These are phyloP conservation scores for Aspergillus sp. DNA, from an alignment of 2,329 filamentous ascomycete genomes.

Conservation along the genomic window DNA sequence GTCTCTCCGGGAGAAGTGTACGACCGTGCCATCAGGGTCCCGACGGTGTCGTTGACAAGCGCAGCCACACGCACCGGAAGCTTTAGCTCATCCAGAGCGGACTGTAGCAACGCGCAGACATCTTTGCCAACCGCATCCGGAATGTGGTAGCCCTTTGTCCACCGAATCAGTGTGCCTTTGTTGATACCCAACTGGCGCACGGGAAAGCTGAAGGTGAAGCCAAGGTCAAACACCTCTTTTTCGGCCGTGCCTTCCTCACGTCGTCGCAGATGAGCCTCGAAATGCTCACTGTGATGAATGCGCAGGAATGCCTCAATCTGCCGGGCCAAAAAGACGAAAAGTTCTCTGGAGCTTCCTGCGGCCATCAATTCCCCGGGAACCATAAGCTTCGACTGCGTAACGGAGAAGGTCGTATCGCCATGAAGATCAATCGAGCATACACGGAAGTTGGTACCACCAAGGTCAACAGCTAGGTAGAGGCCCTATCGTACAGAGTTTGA, in stretches of 20 bases:
- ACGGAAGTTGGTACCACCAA: conserved; percentile 97
- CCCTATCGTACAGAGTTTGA: conserved; percentile 49
- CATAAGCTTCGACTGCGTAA: conserved; percentile 85
- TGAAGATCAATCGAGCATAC: conserved; percentile 93
- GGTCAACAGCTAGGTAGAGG: conserved; percentile 88
- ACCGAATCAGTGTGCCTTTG: conserved; percentile 85
- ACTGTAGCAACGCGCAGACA: conserved; percentile 81
- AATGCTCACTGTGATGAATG: conserved; percentile 81
- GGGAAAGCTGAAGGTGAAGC: conserved; percentile 98
- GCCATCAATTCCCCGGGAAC: conserved; percentile 88
- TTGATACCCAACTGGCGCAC: conserved; percentile 92
- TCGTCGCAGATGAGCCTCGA: conserved; percentile 59
- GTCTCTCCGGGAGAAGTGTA: conserved; percentile 87
- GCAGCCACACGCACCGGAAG: conserved; percentile 92
- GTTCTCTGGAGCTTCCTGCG: conserved; percentile 72
- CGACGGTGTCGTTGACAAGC: conserved; percentile 94
- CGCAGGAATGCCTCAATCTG: conserved; percentile 85
- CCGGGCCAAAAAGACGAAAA: conserved; percentile 86
- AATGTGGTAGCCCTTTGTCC: conserved; percentile 99
- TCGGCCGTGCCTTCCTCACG: conserved; percentile 56
- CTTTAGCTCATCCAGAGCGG: conserved; percentile 75
- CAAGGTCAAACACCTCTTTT: conserved; percentile 78
- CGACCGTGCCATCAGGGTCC: conserved; percentile 93
- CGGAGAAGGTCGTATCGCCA: conserved; percentile 88
- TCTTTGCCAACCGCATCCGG: conserved; percentile 90